Base-by-base conservation (phyloP, 495 filamentous ascomycete species). In the Aspergillus heteromorphus region DNA sequence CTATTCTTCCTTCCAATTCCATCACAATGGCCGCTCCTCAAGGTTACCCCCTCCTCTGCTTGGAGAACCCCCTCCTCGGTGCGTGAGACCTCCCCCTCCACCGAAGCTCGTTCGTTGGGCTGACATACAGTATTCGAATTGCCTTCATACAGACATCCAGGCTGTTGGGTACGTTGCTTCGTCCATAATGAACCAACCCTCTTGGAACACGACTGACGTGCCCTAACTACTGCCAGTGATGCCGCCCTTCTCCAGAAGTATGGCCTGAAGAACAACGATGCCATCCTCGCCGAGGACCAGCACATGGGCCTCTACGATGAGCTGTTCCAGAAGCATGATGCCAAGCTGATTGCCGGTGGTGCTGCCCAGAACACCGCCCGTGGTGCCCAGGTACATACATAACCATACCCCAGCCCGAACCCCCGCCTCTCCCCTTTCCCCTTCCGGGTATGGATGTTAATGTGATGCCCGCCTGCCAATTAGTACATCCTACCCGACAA, bases 311-410 rank as follows among this genome's bases (percentile, higher is more conserved):
- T 99, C 70, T 97, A 92, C 71, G 91, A 96, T 63, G 95, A 99
- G 60, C 82, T 97, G 57, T 79, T 96, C 55, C 82, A 86, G 60
- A 86, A 88, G 79, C 86, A 82, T 66, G 82, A 92, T 61, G 91
- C 91, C 57, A 96, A 95, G 76, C 79, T 96, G 67, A 91, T 99
- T 70, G 90, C 93, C 51, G 93, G 93, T 65, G 93, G 93, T 67
- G 95, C 95, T 54, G 93, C 95, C 21, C 93, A 99, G 74, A 99
- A 99, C 83, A 92, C 92, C 52, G 93, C 95, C 62, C 87, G 93
- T 64, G 93, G 93, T 64, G 95, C 92, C 52, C 89, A 86, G 75
- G 83, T 86, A 76, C 30, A 48, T 17, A n/a, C n/a, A n/a, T n/a
- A n/a, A n/a, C n/a, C n/a, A n/a, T n/a, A n/a, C n/a, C n/a, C n/a